Base-by-base conservation (phyloP, 257 asterid species). In the Rauvolfia tetraphylla region DNA sequence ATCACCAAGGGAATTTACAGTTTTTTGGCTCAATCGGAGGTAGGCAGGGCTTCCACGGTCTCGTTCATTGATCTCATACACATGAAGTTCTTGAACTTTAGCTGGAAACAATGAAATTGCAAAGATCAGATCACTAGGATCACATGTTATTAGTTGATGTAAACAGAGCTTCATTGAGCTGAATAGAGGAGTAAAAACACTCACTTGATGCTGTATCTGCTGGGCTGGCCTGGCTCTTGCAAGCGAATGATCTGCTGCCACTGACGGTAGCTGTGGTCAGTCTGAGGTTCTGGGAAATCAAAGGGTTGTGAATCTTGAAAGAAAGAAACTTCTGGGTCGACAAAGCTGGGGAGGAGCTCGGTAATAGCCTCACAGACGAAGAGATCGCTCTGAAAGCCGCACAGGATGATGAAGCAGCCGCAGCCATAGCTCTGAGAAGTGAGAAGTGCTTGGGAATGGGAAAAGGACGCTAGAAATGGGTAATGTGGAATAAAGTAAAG, bases 41-140 rank as follows among this genome's bases (percentile, higher is more conserved):
- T 87, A 84, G 15, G 98, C 99, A 1, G 99, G 99, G 90, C 99
- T 95, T 44, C 98, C 97, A 51, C 99, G 96, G 71, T 95, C 99
- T 0, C 95, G 87, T 79, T 95, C 99, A 79, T 95, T 95, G 85
- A 95, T 85, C 81, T 95, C 99, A 39, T 95, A 95, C 25, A 93
- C 97, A 23, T 73, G 38, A 78, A 95, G 82, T 77, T 92, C 90
- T 81, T 95, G 99, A 81, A 89, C 87, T 85, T 83, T 85, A 18
- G 74, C 96, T 87, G 88, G 49, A 68, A 76, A 56, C 17, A 61
- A 76, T 25, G 41, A 53, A 75, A 34, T 23, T 34, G 14, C 17
- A 67, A 46, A 23, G 12, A 23, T 23, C 42, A 49, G 15, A 10
- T 17, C 23, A 63, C 4, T 20, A 8, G 10, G 13, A 41, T 42